Base-by-base conservation (phyloP, 2,329 filamentous ascomycete species). In the Fusarium nygamai region DNA sequence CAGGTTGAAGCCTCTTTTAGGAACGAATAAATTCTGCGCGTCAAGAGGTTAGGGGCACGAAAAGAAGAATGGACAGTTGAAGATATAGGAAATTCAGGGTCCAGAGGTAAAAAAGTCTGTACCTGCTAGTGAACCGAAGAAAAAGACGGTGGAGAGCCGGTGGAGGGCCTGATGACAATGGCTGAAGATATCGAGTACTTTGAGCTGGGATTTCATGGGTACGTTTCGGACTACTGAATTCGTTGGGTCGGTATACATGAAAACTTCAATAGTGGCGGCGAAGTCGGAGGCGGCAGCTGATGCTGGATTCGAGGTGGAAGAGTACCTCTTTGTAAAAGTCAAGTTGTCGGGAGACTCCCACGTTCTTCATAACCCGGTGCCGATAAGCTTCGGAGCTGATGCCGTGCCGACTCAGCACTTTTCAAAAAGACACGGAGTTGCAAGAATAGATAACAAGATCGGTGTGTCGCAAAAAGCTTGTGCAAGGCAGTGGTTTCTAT, bases 141-240 rank as follows among this genome's bases (percentile, higher is more conserved):
- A 75, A 77, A 73, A 78, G 73, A 76, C 73, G 74, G 73, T 76
- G 73, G 73, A 69, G 75, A 78, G 76, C 71, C 61, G 60, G 72
- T 71, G 72, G 73, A 74, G 71, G 73, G 54, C 65, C 53, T 65
- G 73, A 62, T 70, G 73, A 62, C 65, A 67, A 69, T 73, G 64
- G 64, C 72, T 74, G 68, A 75, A 67, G 61, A 64, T 73, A 75
- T 74, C 59, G 41, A 75, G 51, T 67, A 59, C 59, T 64, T 67
- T 38, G 47, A 73, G 50, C 50, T 62, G 46, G 46, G 43, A 62
- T 48, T 69, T 70, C 60, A 67, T 63, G 51, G 64, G 65, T 73
- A 61, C 54, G 58, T 63, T 63, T 61, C 61, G 59, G 54, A 59
- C 61, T 69, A 61, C 64, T 64, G 64, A 71, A 65, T 67, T 76